Evolutionary conservation across 805 yeast genomes (phyloP), one percentile per base, ranked within the genome.

Genomic region (Starmerella ratchasimensis): DNA sequence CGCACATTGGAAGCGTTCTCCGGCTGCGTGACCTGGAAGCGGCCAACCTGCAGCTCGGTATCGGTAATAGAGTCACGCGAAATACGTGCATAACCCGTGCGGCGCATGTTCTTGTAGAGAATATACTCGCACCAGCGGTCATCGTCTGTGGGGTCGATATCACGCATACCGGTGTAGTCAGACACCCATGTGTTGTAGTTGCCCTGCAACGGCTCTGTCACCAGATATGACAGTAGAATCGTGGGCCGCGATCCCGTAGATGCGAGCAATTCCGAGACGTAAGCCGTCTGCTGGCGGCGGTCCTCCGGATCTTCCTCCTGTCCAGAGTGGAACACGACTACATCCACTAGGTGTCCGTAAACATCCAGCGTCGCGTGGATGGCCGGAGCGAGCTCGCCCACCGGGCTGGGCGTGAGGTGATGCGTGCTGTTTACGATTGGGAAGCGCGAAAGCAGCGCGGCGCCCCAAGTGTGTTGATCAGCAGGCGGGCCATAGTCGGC

Each of bases 61-160:
- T 90, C 98, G 0, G 98, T 90, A 48, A 90, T 86, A 1, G 94
- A 76, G 7, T 90, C 82, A 54, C 98, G 72, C 32, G 93, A 76
- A 29, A 90, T 78, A 57, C 98, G 74, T 0, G 97, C 97, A 57
- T 90, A 90, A 3, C 93, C 97, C 1, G 79, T 74, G 59, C 94
- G 78, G 56, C 74, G 77, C 59, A 90, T 63, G 42, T 79, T 76
- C 57, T 86, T 80, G 71, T 79, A 90, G 47, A 90, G 62, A 45
- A 90, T 83, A 61, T 90, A 90, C 62, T 90, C 94, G 62, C 98
- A 90, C 98, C 98, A 90, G 62, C 98, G 74, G 55, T 90, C 98
- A 56, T 88, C 96, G 34, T 51, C 54, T 6, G 78, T 65, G 31
- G 86, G 78, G 57, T 90, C 98, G 45, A 90, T 84, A 57, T 90